Base-by-base conservation (phyloP, 1,284 basidiomycete genomes). In the Sporisorium graminicola region DNA sequence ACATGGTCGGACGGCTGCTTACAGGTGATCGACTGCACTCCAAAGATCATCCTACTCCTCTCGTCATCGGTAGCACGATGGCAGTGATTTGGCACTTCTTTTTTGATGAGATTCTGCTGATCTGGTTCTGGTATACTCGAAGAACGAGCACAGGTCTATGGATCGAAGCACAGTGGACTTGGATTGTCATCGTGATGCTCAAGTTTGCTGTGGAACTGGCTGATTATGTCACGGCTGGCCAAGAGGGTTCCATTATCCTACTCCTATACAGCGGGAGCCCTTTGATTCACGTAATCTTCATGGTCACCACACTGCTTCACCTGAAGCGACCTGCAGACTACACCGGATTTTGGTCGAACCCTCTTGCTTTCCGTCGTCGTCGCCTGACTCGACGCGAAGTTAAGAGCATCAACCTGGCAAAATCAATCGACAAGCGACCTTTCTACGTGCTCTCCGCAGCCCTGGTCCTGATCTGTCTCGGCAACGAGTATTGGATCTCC, bases 41-140 rank as follows among this genome's bases (percentile, higher is more conserved):
- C 1, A 40, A 47, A 2, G 63, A 65, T 27, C 63, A 49, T 18
- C 56, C 63, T 0, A 49, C 31, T 10, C 43, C n/a, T 2, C 6
- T 33, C 2, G 27, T 65, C 2, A 2, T 58, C 0, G 29, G 31
- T 26, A 33, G 26, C 22, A 2, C 54, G 10, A 33, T 1, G 0
- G 0, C 27, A 31, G 9, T 20, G 0, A 0, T 54, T 10, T 65
- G 63, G 63, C 51, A 49, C 20, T 2, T 54, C 7, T 2, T 58
- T 8, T 16, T 43, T 20, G 56, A 58, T 27, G 43, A 53, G 13
- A 6, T 65, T 10, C 43, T 65, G 33, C 51, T 58, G 5, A 47
- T 65, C 26, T 40, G 29, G 31, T 65, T 54, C 43, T 65, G 63
- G 63, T 65, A 65, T 20, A 65, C 49, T 13, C 40, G 63, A 2